Evolutionary conservation across 257 asterid genomes (phyloP).

Genomic region (Ballota nigra): DNA sequence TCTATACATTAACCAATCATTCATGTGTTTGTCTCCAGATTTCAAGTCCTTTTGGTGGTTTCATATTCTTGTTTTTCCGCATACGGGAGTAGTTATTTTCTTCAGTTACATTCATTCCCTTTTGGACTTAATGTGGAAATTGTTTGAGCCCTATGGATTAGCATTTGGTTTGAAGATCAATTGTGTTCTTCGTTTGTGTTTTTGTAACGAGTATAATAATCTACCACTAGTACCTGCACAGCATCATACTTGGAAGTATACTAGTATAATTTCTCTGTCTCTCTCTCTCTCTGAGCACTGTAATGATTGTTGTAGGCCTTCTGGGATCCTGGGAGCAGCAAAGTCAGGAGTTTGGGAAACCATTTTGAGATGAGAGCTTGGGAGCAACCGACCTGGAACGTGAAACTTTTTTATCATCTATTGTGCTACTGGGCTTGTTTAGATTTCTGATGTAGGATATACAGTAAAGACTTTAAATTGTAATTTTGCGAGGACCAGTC

Average conservation of each 20-base stretch:
- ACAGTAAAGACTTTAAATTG: constrained; percentile 10
- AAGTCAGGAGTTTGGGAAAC: constrained; percentile 58
- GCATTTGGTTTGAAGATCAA: constrained; percentile 14
- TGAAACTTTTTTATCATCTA: constrained; percentile 4
- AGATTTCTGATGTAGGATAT: constrained; percentile 13
- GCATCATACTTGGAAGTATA: not conserved
- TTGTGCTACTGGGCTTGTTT: constrained; percentile 1
- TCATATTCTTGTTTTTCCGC: no score
- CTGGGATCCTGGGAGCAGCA: constrained; percentile 73
- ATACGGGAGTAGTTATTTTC: not conserved
- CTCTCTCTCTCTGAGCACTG: not conserved
- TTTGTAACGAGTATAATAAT: not conserved
- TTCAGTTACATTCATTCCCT: not conserved
- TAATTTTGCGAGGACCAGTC: not conserved
- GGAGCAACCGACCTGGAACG: constrained; percentile 48
- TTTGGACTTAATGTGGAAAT: not conserved
- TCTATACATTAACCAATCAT: not conserved
- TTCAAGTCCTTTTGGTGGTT: constrained; percentile 1
- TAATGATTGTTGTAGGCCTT: constrained; percentile 45
- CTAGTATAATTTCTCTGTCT: not conserved
- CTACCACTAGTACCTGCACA: not conserved
- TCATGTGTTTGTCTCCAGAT: not conserved
- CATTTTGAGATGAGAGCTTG: constrained; percentile 49
- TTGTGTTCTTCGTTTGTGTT: not conserved
- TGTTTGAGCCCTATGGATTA: not conserved